Percentiles rank a stretch among this genome's conserved stretches.
Evolutionary conservation across 345 rosid species (phyloP).

Genomic region (Hibiscus syriacus): DNA sequence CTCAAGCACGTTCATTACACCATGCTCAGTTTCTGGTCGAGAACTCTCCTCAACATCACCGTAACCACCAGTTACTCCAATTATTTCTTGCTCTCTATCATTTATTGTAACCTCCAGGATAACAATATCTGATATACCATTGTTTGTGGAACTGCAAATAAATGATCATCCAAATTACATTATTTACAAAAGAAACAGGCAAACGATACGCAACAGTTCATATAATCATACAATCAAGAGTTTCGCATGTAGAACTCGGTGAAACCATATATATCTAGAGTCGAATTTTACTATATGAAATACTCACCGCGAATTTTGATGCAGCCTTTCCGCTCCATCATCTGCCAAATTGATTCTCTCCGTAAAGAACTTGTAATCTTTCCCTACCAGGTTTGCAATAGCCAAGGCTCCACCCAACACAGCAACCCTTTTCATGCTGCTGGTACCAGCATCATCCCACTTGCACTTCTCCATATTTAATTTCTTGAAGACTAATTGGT

Average conservation of each 20-base stretch:
- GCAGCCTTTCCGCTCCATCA: conserved; percentile 1
- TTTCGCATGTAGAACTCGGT: background rate
- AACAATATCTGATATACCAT: conserved; percentile 10
- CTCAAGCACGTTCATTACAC: background rate
- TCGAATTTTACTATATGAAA: background rate
- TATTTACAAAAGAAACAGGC: background rate
- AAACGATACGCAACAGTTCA: background rate
- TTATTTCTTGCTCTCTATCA: conserved; percentile 14
- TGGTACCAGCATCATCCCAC: background rate
- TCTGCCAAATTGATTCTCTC: background rate
- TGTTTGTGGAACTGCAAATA: conserved; percentile 22
- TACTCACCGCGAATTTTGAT: conserved; percentile 21
- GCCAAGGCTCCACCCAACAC: conserved; percentile 45
- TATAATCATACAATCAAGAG: background rate
- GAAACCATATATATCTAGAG: background rate
- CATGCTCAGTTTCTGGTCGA: conserved; percentile 7
- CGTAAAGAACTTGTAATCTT: background rate
- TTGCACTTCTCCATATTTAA: conserved; percentile 10
- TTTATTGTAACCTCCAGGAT: conserved; percentile 11
- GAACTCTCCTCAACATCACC: conserved; percentile 12
- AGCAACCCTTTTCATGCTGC: conserved; percentile 25
- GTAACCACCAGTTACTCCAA: background rate
- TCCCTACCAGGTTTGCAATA: conserved; percentile 26
- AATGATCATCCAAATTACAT: background rate
- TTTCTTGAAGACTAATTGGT: background rate